Evolutionary conservation across 2,329 filamentous ascomycete genomes (phyloP).

Genomic region (Metarhizium sp.): DNA sequence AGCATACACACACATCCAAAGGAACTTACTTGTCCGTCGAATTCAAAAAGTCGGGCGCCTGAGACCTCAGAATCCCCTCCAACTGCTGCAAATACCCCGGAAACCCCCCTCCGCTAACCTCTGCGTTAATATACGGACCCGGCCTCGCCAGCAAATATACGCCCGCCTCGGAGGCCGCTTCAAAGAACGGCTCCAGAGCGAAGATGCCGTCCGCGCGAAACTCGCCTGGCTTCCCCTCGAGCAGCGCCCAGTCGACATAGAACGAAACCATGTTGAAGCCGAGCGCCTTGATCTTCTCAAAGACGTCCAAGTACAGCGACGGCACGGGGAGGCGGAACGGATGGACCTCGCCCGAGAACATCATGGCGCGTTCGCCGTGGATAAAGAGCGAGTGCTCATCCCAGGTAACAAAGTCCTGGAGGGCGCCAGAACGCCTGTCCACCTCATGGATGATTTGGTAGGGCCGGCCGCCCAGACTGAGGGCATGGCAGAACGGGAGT

Average conservation of each 20-base stretch:
- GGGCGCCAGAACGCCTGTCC: slow-evolving; percentile 11
- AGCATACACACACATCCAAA: neutral
- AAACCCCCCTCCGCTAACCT: slow-evolving; percentile 67
- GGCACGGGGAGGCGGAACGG: slow-evolving; percentile 47
- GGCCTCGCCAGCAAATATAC: slow-evolving; percentile 68
- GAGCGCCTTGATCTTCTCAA: slow-evolving; percentile 74
- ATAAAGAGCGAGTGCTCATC: slow-evolving; percentile 64
- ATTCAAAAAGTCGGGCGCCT: slow-evolving; percentile 49
- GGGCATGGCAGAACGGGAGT: slow-evolving; percentile 8
- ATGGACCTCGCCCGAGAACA: slow-evolving; percentile 68
- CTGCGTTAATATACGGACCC: slow-evolving; percentile 72
- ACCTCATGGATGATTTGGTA: slow-evolving; percentile 13
- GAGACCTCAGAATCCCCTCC: slow-evolving; percentile 55
- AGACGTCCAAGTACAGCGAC: slow-evolving; percentile 54
- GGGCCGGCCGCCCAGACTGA: slow-evolving; percentile 10
- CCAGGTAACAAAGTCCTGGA: slow-evolving; percentile 49
- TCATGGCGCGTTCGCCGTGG: slow-evolving; percentile 57
- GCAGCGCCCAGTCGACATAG: slow-evolving; percentile 68
- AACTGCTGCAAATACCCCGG: slow-evolving; percentile 70
- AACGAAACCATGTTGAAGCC: slow-evolving; percentile 76
- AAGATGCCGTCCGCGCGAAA: slow-evolving; percentile 66
- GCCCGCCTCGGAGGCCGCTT: slow-evolving; percentile 61
- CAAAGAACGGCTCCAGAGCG: slow-evolving; percentile 64
- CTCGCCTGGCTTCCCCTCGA: slow-evolving; percentile 63
- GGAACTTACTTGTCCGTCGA: slow-evolving; percentile 53